A percentile compares a stretch with the other conserved stretches of the same genome.
These are phyloP conservation scores for Skeletonema marinoi DNA, from an alignment of 108 stramenopile genomes.

Conservation along the genomic window DNA sequence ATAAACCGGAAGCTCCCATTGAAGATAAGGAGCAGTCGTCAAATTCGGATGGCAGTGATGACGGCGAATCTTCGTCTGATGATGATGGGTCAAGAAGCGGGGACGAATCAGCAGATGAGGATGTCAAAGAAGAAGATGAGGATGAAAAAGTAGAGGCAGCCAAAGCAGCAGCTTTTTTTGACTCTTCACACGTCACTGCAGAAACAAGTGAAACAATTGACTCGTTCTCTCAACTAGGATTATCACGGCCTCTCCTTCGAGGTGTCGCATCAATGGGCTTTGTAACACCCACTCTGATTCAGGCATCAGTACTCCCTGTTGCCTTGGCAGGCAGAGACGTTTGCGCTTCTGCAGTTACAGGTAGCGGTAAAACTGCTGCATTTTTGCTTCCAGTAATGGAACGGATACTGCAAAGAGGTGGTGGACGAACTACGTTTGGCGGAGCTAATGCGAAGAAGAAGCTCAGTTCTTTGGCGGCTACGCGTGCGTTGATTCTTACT, in stretches of 20 bases:
- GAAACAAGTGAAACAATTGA: slow-evolving; percentile 45
- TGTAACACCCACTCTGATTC: slow-evolving; percentile 94
- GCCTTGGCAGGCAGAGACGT: slow-evolving; percentile 95
- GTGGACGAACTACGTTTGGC: slow-evolving; percentile 43
- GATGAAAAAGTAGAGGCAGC: slow-evolving; percentile 54
- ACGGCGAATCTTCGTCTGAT: slow-evolving; percentile 54
- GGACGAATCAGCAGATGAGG: slow-evolving; percentile 44
- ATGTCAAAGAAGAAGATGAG: slow-evolving; percentile 56
- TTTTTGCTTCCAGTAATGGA: slow-evolving; percentile 96
- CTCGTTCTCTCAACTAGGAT: slow-evolving; percentile 88
- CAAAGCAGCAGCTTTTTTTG: slow-evolving; percentile 81
- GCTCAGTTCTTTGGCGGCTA: slow-evolving; percentile 49
- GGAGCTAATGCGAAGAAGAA: slow-evolving; percentile 30
- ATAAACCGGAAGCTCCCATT: not conserved
- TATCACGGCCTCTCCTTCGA: slow-evolving; percentile 94
- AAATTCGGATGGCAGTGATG: slow-evolving; percentile 37
- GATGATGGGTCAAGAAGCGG: slow-evolving; percentile 7
- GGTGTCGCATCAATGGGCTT: slow-evolving; percentile 95
- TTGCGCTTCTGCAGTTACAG: slow-evolving; percentile 89
- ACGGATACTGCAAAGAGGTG: slow-evolving; percentile 88
- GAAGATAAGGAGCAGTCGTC: not conserved
- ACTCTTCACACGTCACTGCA: slow-evolving; percentile 29
- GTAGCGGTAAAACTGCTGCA: slow-evolving; percentile 95
- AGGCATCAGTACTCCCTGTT: slow-evolving; percentile 89
- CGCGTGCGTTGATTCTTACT: slow-evolving; percentile 85